phyloP scores from a whole-genome alignment of 1,284 basidiomycete genomes.

The Ustilago trichophora region DNA sequence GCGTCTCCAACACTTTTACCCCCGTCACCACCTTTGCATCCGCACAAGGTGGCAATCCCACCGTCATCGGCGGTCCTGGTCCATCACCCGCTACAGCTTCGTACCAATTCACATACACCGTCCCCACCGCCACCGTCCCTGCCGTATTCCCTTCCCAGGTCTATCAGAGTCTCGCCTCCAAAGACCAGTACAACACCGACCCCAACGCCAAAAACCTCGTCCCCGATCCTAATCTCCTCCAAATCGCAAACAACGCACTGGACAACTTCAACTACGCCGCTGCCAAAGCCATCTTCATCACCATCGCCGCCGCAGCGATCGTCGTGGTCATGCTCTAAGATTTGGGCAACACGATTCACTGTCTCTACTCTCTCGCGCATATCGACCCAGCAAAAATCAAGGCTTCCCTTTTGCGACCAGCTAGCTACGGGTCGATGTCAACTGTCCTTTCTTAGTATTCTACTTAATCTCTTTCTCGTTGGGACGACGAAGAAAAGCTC shows the following conservation, averaged over 20 bases:
- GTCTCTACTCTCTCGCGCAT: neutral
- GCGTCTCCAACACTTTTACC: constrained; percentile 39
- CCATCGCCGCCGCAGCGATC: constrained; percentile 12
- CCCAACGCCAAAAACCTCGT: constrained; percentile 16
- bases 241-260: constrained; percentile 19
- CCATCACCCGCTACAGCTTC: constrained; percentile 36
- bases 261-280: constrained; percentile 15
- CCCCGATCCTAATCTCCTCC: constrained; percentile 29
- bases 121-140: constrained; percentile 36
- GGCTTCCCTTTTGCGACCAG: too few species aligned
- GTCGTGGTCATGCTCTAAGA: constrained; percentile 26
- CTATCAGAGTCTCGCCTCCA: constrained; percentile 18
- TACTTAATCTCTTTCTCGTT: constrained; percentile 4
- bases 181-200: constrained; percentile 16
- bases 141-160: constrained; percentile 26
- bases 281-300: constrained; percentile 27
- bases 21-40: constrained; percentile 45
- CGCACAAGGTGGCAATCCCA: constrained; percentile 37
- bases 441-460: too few species aligned
- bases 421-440: too few species aligned
- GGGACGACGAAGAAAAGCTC: too few species aligned
- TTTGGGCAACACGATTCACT: too few species aligned
- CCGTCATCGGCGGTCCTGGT: constrained; percentile 47
- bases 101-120: constrained; percentile 43
- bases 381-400: too few species aligned